Evolutionary conservation across 805 yeast species (phyloP).

Genomic region (Cyberlindnera maclurae): DNA sequence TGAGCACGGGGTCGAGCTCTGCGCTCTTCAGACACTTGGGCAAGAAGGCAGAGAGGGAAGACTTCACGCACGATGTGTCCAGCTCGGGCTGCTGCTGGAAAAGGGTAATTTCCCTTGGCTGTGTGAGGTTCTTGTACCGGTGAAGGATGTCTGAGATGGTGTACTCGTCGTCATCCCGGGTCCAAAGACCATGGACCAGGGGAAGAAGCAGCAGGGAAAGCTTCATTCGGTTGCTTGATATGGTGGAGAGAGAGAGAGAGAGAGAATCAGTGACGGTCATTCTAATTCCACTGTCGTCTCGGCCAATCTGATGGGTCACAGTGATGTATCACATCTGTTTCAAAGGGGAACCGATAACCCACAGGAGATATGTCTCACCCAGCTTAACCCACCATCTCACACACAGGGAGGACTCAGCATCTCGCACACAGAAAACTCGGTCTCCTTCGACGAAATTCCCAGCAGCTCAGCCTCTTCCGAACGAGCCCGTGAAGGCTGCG

Average conservation of each 20-base stretch:
- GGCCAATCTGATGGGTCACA: too few relatives aligned
- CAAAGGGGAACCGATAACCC: too few relatives aligned
- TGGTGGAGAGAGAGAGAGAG: too few relatives aligned
- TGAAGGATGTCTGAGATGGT: slow-evolving; percentile 16
- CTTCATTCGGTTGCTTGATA: not conserved
- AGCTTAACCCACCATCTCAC: too few relatives aligned
- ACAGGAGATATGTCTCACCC: too few relatives aligned
- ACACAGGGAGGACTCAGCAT: too few relatives aligned
- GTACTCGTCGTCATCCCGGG: slow-evolving; percentile 5
- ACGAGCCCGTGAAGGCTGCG: too few relatives aligned
- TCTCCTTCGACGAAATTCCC: too few relatives aligned
- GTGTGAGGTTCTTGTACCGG: slow-evolving; percentile 13
- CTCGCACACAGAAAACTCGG: too few relatives aligned
- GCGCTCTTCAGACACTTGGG: slow-evolving; percentile 35
- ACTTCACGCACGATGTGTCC: slow-evolving; percentile 29
- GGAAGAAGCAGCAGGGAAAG: not conserved
- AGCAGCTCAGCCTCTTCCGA: too few relatives aligned
- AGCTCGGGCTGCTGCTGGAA: slow-evolving; percentile 7
- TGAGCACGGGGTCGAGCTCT: slow-evolving; percentile 25
- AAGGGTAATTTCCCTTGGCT: slow-evolving; percentile 6
- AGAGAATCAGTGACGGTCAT: not conserved
- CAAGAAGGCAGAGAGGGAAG: slow-evolving; percentile 34
- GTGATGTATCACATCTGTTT: slow-evolving; percentile 1
- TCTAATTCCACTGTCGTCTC: not conserved
- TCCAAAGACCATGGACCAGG: not conserved